phyloP scores from a whole-genome alignment of 2,329 filamentous ascomycete species.

The Hypomyces rosellus region DNA sequence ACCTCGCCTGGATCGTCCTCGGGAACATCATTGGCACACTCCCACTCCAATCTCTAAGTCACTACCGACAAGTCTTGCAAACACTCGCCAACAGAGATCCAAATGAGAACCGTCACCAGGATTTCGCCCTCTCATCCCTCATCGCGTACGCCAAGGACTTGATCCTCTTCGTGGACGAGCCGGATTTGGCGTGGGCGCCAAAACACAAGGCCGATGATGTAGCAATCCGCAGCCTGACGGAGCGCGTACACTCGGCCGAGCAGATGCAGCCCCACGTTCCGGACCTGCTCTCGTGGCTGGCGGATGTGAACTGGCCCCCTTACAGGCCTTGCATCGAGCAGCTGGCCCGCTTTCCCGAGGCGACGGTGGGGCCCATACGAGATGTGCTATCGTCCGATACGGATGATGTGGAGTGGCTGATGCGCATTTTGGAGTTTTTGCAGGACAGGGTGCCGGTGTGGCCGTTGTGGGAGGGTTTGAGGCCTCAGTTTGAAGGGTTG shows the following conservation, averaged over 20 bases:
- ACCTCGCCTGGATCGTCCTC: neutral
- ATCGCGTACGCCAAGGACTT: neutral
- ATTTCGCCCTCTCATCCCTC: neutral
- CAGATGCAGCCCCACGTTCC: conserved; percentile 4
- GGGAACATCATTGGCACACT: neutral
- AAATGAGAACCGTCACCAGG: neutral
- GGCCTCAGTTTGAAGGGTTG: neutral
- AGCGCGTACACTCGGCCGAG: conserved; percentile 1
- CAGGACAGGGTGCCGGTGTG: conserved; percentile 3
- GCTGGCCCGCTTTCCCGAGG: conserved; percentile 8
- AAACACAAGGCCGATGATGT: conserved; percentile 8
- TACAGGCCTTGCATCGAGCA: neutral
- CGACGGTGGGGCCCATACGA: conserved; percentile 4
- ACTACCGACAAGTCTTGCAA: neutral
- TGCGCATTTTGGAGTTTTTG: conserved; percentile 4
- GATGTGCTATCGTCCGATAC: neutral
- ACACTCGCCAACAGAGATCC: neutral
- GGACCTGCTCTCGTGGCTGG: conserved; percentile 5
- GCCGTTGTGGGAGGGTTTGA: neutral
- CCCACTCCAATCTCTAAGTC: conserved; percentile 1
- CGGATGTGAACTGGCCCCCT: conserved; percentile 9
- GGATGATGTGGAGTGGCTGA: conserved; percentile 4
- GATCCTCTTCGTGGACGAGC: conserved; percentile 6
- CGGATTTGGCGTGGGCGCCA: conserved; percentile 4
- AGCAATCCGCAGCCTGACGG: neutral